Evolutionary conservation across 2,329 filamentous ascomycete species (phyloP).

Genomic region (Neospermospora avenae): DNA sequence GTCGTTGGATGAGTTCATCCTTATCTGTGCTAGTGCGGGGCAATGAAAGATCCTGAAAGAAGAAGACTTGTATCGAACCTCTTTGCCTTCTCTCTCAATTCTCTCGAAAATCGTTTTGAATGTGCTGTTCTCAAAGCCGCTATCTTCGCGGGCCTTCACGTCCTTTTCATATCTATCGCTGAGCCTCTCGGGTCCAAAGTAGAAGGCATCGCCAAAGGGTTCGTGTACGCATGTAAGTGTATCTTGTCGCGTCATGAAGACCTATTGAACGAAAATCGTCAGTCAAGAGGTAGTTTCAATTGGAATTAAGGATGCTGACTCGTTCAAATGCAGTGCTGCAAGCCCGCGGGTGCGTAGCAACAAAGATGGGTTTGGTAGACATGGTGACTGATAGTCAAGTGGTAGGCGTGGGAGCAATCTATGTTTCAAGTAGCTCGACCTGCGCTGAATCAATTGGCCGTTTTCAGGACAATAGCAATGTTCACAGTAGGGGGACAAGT

Average conservation of each 20-base stretch:
- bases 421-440: conserved; percentile 29
- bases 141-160: conserved; percentile 49
- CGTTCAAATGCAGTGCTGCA: conserved; percentile 97
- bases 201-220: conserved; percentile 95
- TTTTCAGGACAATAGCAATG: conserved; percentile 27
- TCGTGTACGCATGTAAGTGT: conserved; percentile 84
- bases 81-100: conserved; percentile 67
- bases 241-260: conserved; percentile 93
- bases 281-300: background rate
- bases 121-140: conserved; percentile 67
- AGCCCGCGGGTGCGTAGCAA: conserved; percentile 88
- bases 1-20: background rate
- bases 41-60: background rate
- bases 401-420: conserved; percentile 22
- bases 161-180: conserved; percentile 76
- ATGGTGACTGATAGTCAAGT: conserved; percentile 44
- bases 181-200: conserved; percentile 89
- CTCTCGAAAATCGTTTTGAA: conserved; percentile 75
- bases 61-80: conserved; percentile 42
- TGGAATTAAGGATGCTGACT: conserved; percentile 45
- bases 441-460: conserved; percentile 13
- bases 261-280: conserved; percentile 46
- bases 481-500: too few species aligned
- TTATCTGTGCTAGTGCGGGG: background rate
- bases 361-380: conserved; percentile 81